Evolutionary conservation across 139 green algal genomes (phyloP).

Genomic region (Coelastrella sp.): DNA sequence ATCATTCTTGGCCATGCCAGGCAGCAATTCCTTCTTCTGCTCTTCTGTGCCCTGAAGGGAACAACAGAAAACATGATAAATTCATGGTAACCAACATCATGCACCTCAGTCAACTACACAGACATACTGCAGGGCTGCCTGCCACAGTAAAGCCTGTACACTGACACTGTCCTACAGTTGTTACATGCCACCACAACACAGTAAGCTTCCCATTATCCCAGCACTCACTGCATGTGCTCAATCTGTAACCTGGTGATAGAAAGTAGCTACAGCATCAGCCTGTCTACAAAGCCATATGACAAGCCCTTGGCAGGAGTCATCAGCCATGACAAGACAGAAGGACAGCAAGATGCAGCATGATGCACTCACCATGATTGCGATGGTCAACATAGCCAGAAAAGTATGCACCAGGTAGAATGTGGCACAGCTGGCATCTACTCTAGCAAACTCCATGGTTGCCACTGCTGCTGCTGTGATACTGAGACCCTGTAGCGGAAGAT

Average conservation of each 20-base stretch:
- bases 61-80: too few species aligned
- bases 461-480: slow-evolving; percentile 81
- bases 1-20: slow-evolving; percentile 75
- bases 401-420: slow-evolving; percentile 96
- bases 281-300: too few species aligned
- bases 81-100: neutral
- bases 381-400: slow-evolving; percentile 90
- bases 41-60: slow-evolving; percentile 82
- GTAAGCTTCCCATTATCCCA: too few species aligned
- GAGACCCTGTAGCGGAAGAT: slow-evolving; percentile 57
- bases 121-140: neutral
- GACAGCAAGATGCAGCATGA: neutral
- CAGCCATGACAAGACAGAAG: neutral
- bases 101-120: neutral
- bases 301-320: too few species aligned
- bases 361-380: slow-evolving; percentile 71
- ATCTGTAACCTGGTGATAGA: too few species aligned
- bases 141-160: too few species aligned
- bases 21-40: slow-evolving; percentile 90
- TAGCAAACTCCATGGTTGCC: slow-evolving; percentile 86
- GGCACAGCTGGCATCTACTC: slow-evolving; percentile 88
- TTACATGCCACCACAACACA: too few species aligned
- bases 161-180: too few species aligned
- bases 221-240: too few species aligned
- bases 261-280: too few species aligned